These are phyloP conservation scores for Gossypium trilobum DNA, from an alignment of 441 rosid species.

Conservation along the genomic window DNA sequence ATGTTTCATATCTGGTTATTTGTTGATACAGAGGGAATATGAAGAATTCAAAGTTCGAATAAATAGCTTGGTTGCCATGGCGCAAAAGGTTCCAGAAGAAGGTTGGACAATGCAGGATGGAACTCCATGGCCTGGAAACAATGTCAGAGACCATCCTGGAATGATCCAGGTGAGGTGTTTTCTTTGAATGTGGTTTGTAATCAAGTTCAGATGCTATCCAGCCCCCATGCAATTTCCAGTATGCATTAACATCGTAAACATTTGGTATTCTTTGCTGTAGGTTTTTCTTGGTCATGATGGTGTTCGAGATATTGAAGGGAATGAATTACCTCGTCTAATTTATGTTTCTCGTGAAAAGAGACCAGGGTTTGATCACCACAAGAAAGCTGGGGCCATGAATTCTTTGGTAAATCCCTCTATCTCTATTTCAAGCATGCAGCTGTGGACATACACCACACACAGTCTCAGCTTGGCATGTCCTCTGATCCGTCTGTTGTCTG, in stretches of 20 bases:
- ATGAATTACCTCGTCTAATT: conserved; percentile 73
- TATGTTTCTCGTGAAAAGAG: conserved; percentile 97
- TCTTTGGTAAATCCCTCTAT: conserved; percentile 44
- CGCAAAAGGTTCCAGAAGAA: conserved; percentile 92
- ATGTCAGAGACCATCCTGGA: conserved; percentile 88
- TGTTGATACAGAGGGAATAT: conserved; percentile 68
- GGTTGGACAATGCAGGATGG: conserved; percentile 99
- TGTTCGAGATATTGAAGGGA: conserved; percentile 71
- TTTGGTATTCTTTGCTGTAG: conserved; percentile 23
- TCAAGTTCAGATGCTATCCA: neutral
- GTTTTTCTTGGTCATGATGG: conserved; percentile 85
- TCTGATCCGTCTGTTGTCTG: neutral
- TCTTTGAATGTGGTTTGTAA: neutral
- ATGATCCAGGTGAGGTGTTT: conserved; percentile 78
- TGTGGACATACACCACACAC: neutral
- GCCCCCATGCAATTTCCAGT: neutral
- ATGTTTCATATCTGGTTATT: neutral
- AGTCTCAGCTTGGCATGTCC: conserved; percentile 7
- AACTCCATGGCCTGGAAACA: conserved; percentile 95
- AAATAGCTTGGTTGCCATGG: conserved; percentile 72
- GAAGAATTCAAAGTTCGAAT: conserved; percentile 82
- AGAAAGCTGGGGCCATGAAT: conserved; percentile 98
- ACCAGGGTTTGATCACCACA: conserved; percentile 91
- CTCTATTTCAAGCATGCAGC: neutral
- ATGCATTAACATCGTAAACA: neutral